phyloP scores from a whole-genome alignment of 192 early-diverging fungal genomes.

The Allomyces arbusculus region DNA sequence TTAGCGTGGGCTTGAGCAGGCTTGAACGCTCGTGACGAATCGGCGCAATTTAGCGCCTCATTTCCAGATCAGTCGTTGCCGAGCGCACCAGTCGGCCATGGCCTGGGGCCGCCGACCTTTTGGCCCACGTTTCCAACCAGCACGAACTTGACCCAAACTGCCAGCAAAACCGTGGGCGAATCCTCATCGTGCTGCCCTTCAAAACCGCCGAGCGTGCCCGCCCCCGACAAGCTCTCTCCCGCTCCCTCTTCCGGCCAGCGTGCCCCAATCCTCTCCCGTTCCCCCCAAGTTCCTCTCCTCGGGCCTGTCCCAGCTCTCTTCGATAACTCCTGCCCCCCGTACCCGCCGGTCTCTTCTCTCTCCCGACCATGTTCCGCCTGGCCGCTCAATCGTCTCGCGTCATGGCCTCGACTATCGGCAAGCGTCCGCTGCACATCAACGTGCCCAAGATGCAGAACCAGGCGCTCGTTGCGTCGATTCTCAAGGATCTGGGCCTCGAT shows the following conservation, averaged over 20 bases:
- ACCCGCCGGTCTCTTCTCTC: not conserved
- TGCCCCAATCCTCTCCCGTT: not conserved
- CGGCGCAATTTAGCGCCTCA: too few relatives aligned
- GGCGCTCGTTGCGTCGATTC: slow-evolving; percentile 8
- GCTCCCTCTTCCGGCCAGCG: not conserved
- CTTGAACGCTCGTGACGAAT: too few relatives aligned
- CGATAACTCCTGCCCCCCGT: too few relatives aligned
- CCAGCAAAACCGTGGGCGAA: too few relatives aligned
- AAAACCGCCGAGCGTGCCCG: too few relatives aligned
- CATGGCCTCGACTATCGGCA: not conserved
- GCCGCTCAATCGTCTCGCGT: not conserved
- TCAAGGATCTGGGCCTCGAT: slow-evolving; percentile 36
- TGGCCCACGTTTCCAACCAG: too few relatives aligned
- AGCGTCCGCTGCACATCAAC: not conserved
- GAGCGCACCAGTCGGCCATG: too few relatives aligned
- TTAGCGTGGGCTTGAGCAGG: too few relatives aligned
- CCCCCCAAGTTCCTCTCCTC: not conserved
- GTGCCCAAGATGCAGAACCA: not conserved
- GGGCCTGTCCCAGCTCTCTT: not conserved
- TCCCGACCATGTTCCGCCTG: not conserved
- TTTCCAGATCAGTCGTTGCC: too few relatives aligned
- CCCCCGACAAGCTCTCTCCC: not conserved
- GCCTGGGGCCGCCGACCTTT: too few relatives aligned
- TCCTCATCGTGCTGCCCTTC: too few relatives aligned
- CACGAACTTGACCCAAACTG: too few relatives aligned